A percentile compares a stretch with the other conserved stretches of the same genome.
Evolutionary conservation across 257 asterid species (phyloP).

Genomic region (Solanum pennellii): DNA sequence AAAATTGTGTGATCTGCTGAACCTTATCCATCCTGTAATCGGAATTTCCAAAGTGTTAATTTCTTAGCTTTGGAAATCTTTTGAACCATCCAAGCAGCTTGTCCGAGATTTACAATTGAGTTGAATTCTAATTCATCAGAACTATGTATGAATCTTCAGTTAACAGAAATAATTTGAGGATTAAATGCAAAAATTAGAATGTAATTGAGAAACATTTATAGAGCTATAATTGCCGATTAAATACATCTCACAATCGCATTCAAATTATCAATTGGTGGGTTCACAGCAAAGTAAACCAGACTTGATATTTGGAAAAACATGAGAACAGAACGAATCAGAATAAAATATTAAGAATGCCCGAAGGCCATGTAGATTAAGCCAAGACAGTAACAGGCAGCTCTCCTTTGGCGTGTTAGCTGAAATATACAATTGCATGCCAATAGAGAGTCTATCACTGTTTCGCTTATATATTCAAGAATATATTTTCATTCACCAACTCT

Average conservation of each 20-base stretch:
- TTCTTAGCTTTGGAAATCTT: not conserved
- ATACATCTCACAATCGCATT: not conserved
- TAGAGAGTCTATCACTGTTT: constrained; percentile 15
- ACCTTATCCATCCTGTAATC: no score
- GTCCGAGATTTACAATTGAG: not conserved
- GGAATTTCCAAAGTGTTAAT: not conserved
- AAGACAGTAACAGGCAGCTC: not conserved
- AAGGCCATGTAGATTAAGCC: not conserved
- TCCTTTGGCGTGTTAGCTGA: not conserved
- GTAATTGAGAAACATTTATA: not conserved
- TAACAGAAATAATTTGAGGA: not conserved
- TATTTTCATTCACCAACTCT: not conserved
- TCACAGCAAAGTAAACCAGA: not conserved
- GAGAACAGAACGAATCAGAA: not conserved
- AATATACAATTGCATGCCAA: not conserved
- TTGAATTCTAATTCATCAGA: no score
- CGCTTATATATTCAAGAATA: not conserved
- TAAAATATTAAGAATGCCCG: not conserved
- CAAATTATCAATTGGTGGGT: not conserved
- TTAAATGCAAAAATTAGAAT: no score
- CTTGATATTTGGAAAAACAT: not conserved
- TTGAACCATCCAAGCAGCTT: not conserved
- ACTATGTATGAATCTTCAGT: not conserved
- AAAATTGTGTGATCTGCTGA: not conserved
- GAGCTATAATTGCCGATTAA: not conserved